A percentile compares a stretch with the other conserved stretches of the same genome.
Conservation (phyloP, 139 green algal species). For the Chlorella sp. region DNA sequence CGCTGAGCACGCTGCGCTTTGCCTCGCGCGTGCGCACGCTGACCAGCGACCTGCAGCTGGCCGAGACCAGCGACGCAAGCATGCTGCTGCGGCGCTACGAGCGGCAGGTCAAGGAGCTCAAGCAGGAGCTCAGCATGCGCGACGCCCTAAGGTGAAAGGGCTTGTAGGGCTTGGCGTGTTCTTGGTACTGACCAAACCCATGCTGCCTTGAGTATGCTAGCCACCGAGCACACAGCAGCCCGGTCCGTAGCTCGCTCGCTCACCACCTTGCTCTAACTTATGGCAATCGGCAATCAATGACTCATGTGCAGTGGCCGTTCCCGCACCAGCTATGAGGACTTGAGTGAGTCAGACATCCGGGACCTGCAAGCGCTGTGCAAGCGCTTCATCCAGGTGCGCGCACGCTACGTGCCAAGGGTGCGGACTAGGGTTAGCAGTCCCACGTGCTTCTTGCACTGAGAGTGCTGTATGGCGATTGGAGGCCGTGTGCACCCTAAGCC, state of each 20-base stretch:
- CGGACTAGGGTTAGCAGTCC: not conserved
- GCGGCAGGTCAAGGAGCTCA: constrained; percentile 72
- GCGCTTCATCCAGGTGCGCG: constrained; percentile 20
- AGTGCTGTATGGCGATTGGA: not conserved
- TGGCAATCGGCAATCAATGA: no score
- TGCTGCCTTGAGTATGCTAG: no score
- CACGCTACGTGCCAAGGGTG: not conserved
- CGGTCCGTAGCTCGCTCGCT: no score
- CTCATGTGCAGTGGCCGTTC: constrained; percentile 27
- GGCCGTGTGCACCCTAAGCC: no score
- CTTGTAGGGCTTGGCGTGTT: no score
- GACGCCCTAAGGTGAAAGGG: constrained; percentile 67
- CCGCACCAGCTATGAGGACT: constrained; percentile 59
- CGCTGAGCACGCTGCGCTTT: constrained; percentile 69
- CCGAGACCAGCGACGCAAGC: constrained; percentile 58
- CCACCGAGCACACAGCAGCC: no score
- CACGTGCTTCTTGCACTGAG: not conserved
- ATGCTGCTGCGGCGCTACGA: constrained; percentile 58
- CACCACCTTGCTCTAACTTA: no score
- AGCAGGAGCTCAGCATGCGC: constrained; percentile 78
- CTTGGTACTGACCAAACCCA: no score
- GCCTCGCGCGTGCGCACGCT: constrained; percentile 40
- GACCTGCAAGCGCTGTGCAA: constrained; percentile 48
- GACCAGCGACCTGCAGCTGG: constrained; percentile 6
- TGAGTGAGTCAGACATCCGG: constrained; percentile 46